phyloP scores from a whole-genome alignment of 1,139 yeast species.

The Diutina pseudorugosa region DNA sequence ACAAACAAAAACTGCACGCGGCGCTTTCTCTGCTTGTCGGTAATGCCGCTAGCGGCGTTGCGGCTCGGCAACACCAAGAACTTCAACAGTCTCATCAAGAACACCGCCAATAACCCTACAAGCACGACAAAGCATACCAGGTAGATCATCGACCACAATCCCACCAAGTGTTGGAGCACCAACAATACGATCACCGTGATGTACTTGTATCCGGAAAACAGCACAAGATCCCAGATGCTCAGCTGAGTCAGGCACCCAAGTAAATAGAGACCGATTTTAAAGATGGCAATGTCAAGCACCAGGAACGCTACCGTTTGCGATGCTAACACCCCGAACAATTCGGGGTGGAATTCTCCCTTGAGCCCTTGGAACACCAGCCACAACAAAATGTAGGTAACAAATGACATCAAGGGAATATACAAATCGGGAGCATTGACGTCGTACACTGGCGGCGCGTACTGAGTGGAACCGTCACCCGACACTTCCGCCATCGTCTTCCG shows the following conservation, averaged over 20 bases:
- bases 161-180: conserved; percentile 31
- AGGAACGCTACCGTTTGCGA: conserved; percentile 82
- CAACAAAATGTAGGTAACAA: conserved; percentile 74
- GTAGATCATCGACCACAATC: conserved; percentile 25
- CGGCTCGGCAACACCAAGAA: conserved; percentile 55
- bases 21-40: conserved; percentile 62
- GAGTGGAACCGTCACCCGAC: conserved; percentile 24
- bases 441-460: conserved; percentile 60
- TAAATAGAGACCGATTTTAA: conserved; percentile 32
- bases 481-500: conserved; percentile 23
- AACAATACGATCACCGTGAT: conserved; percentile 58
- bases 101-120: conserved; percentile 47
- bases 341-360: conserved; percentile 87
- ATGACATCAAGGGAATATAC: conserved; percentile 91
- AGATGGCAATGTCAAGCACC: conserved; percentile 47
- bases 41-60: conserved; percentile 36
- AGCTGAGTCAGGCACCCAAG: conserved; percentile 42
- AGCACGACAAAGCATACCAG: conserved; percentile 29
- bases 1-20: conserved; percentile 79
- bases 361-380: conserved; percentile 84
- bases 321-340: conserved; percentile 80
- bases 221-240: conserved; percentile 65
- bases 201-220: conserved; percentile 92
- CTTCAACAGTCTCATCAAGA: conserved; percentile 74
- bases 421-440: conserved; percentile 94